Base-by-base conservation (phyloP, 495 filamentous ascomycete species). In the Bacidia gigantensis region DNA sequence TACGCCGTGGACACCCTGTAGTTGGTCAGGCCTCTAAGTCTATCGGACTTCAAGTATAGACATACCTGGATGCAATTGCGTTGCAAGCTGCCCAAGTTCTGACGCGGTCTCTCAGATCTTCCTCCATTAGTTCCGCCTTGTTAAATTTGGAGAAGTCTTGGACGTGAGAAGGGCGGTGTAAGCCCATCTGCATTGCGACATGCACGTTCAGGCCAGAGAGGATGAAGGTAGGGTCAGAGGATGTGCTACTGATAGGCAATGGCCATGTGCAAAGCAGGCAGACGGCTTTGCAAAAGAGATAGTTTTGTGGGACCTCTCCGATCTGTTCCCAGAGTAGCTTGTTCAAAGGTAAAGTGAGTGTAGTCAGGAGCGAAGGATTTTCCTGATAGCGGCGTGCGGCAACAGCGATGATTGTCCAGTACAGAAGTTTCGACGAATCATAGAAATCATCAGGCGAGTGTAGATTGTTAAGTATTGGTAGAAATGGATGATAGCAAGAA, bases 81-180 rank as follows among this genome's bases (percentile, higher is more conserved):
- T 95, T 95, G 62, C 86, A 90, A 11, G 87, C 81, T 14, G 87
- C 88, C 89, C 89, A 95, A 0, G 89, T 95, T 53, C 80, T 78
- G 42, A 95, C 81, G 50, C 89, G 78, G 60, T 95, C 89, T 57
- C 81, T 77, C 51, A 95, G 72, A 55, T 94, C 86, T 57, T 89
- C 86, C 53, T 86, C 84, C 56, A 84, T 85, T 29, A 94, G 75
- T 57, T 90, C 83, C 17, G 94, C 79, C 3, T 81, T 79, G 12
- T 44, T 44, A 39, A 86, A 84, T 21, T 87, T 79, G 23, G 84
- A 85, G 65, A 95, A 95, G 66, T 95, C 89, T 62, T 94, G 87
- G 18, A 84, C 82, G 66, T 95, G 85, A 39, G 84, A 89, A 7
- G 89, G 89, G 21, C 88, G 80, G 60, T 96, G 89, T 46, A 96